Evolutionary conservation across 257 asterid genomes (phyloP).

Genomic region (Scutellaria galericulata): DNA sequence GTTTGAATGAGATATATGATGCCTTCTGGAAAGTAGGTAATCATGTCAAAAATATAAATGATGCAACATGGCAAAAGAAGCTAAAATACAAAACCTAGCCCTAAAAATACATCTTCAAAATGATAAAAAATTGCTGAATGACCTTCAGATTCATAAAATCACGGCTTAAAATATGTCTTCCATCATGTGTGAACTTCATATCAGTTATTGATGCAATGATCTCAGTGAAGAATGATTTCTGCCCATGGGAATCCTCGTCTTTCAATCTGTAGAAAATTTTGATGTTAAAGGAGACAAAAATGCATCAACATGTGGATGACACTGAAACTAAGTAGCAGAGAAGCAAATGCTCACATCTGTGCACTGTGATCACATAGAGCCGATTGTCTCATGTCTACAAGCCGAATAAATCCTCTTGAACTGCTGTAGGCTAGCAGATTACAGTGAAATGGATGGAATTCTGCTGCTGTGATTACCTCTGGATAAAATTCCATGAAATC

Average conservation of each 20-base stretch:
- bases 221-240: conserved; percentile 78
- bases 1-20: background rate
- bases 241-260: conserved; percentile 60
- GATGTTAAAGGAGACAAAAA: conserved; percentile 26
- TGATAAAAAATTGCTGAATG: conserved; percentile 30
- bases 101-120: conserved; percentile 21
- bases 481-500: conserved; percentile 36
- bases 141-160: conserved; percentile 83
- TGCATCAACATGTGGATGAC: background rate
- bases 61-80: conserved; percentile 24
- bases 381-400: conserved; percentile 81
- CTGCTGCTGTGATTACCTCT: conserved; percentile 86
- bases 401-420: conserved; percentile 76
- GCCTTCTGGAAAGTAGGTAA: background rate
- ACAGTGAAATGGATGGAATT: conserved; percentile 81
- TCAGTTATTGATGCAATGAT: conserved; percentile 72
- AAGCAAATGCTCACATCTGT: conserved; percentile 57
- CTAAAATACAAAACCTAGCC: conserved; percentile 18
- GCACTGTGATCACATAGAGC: conserved; percentile 75
- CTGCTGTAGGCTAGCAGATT: conserved; percentile 81
- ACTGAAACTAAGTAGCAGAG: background rate
- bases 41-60: conserved; percentile 22
- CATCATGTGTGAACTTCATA: conserved; percentile 75
- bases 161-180: conserved; percentile 75
- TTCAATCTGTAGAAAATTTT: conserved; percentile 51